These are phyloP conservation scores for Pseudogymnoascus sp. DNA, from an alignment of 2,329 filamentous ascomycete genomes.

Conservation along the genomic window DNA sequence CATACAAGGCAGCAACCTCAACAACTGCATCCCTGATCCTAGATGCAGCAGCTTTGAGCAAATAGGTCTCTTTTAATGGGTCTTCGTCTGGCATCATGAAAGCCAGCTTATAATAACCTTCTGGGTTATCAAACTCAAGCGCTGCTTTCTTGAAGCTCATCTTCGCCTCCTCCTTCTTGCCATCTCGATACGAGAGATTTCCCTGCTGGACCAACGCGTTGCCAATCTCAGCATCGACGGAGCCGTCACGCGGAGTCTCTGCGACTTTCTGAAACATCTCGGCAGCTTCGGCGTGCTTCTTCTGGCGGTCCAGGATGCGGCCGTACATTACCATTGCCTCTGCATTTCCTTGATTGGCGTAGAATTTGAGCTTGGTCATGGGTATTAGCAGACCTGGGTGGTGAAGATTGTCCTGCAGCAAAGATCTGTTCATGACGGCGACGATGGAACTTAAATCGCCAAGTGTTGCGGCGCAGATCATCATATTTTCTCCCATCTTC, in stretches of 20 bases:
- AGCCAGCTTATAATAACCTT: constrained; percentile 29
- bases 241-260: constrained; percentile 16
- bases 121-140: constrained; percentile 26
- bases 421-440: constrained; percentile 20
- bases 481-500: constrained; percentile 21
- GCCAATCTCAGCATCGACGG: constrained; percentile 24
- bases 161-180: constrained; percentile 20
- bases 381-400: constrained; percentile 13
- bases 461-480: constrained; percentile 24
- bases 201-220: constrained; percentile 25
- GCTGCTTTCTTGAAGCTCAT: constrained; percentile 27
- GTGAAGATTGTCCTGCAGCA: constrained; percentile 14
- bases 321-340: constrained; percentile 28
- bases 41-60: constrained; percentile 28
- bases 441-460: constrained; percentile 27
- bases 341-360: constrained; percentile 25
- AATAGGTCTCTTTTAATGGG: constrained; percentile 21
- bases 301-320: constrained; percentile 21
- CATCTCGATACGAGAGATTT: constrained; percentile 19
- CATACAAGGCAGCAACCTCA: not conserved
- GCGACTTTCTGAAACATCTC: constrained; percentile 25
- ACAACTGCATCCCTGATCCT: constrained; percentile 26
- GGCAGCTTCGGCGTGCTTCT: constrained; percentile 22
- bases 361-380: constrained; percentile 20
- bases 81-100: constrained; percentile 16